Conservation (phyloP, 2,329 filamentous ascomycete species). For the Paracorniculantispora psalliotae region DNA sequence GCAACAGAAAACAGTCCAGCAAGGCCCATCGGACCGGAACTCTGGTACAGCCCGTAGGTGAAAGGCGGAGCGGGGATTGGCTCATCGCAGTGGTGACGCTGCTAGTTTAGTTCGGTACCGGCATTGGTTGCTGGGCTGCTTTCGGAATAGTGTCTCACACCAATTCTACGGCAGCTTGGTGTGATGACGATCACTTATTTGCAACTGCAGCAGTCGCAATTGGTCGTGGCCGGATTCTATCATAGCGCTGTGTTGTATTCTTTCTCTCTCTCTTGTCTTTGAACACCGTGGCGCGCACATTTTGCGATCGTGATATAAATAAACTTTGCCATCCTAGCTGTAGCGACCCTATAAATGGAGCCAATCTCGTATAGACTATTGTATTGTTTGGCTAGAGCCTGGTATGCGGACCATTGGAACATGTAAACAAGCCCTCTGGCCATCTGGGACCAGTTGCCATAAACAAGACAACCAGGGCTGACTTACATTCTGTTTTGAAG, state of each 20-base stretch:
- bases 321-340: no score
- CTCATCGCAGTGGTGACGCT: constrained; percentile 3
- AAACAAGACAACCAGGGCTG: neutral
- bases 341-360: no score
- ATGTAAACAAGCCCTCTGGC: no score
- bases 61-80: neutral
- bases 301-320: no score
- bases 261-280: no score
- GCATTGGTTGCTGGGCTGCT: neutral
- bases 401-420: no score
- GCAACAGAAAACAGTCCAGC: neutral
- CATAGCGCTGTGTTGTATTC: no score
- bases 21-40: constrained; percentile 6
- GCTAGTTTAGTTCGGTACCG: neutral
- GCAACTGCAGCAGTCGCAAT: neutral
- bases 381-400: no score
- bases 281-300: no score
- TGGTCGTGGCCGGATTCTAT: no score
- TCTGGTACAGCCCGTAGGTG: constrained; percentile 1
- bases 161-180: neutral
- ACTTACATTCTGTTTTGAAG: neutral
- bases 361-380: no score
- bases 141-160: constrained; percentile 3
- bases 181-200: neutral
- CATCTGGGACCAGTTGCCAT: no score